A percentile compares a stretch with the other conserved stretches of the same genome.
These are phyloP conservation scores for Gossypium australe DNA, from an alignment of 345 rosid genomes.

Conservation along the genomic window DNA sequence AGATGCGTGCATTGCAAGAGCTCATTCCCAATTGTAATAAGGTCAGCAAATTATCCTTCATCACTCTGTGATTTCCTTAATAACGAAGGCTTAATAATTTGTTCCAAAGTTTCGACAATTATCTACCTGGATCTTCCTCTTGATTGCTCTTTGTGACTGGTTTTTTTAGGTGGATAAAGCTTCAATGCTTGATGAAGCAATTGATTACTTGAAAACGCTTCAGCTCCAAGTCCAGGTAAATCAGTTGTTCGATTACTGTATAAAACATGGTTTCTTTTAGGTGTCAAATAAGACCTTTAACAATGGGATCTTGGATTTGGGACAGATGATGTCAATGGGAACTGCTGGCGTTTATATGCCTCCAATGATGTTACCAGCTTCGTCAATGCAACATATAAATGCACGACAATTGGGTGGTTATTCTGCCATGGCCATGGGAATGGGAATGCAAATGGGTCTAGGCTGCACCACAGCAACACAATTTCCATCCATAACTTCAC, in stretches of 20 bases:
- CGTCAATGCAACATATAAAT: conserved; percentile 31
- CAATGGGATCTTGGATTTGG: not conserved
- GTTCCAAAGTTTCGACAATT: not conserved
- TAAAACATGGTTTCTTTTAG: not conserved
- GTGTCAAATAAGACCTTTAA: not conserved
- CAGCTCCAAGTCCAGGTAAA: conserved; percentile 78
- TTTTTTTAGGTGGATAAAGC: conserved; percentile 43
- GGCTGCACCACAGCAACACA: conserved; percentile 22
- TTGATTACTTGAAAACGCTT: conserved; percentile 59
- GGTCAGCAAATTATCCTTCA: conserved; percentile 26
- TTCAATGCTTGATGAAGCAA: conserved; percentile 63
- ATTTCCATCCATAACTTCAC: conserved; percentile 18
- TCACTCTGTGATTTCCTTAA: too few relatives aligned
- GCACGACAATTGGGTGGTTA: conserved; percentile 24
- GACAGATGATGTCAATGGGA: conserved; percentile 61
- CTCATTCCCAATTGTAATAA: conserved; percentile 69
- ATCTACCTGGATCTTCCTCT: not conserved
- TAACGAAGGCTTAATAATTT: too few relatives aligned
- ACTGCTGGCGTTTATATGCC: conserved; percentile 30
- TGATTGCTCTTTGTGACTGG: conserved; percentile 12
- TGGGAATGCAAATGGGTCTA: conserved; percentile 31
- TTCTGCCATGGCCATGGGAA: conserved; percentile 24
- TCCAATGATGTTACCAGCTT: conserved; percentile 31
- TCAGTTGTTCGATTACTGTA: not conserved
- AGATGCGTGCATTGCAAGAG: conserved; percentile 54